These are phyloP conservation scores for Kitagawia praeruptora DNA, from an alignment of 129 eudicot species.

Conservation along the genomic window DNA sequence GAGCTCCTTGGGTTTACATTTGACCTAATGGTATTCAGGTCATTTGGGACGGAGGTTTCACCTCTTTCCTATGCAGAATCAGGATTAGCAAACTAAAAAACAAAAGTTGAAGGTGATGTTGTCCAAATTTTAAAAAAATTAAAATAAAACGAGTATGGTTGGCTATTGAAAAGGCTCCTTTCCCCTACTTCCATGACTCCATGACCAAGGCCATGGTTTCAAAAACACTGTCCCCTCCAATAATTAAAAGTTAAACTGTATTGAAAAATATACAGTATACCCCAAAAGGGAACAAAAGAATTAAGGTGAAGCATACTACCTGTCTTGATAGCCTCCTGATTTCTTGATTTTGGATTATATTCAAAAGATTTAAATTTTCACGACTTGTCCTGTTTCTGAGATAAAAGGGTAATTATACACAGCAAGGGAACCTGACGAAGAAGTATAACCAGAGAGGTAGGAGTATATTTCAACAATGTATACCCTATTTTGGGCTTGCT, in stretches of 20 bases:
- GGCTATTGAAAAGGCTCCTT: not conserved
- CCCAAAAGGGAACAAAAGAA: not conserved
- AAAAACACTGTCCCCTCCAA: not conserved
- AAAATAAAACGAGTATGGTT: not conserved
- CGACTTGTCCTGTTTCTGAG: constrained; percentile 54
- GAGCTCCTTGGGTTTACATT: too few relatives aligned
- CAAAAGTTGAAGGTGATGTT: too few relatives aligned
- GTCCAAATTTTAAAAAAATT: too few relatives aligned
- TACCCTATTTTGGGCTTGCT: too few relatives aligned
- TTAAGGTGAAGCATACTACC: constrained; percentile 32
- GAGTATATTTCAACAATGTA: not conserved
- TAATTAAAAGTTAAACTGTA: not conserved
- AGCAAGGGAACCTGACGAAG: not conserved
- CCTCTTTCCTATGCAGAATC: too few relatives aligned
- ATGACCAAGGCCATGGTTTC: not conserved
- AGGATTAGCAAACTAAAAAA: too few relatives aligned
- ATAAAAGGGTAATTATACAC: constrained; percentile 1
- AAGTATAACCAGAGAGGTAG: not conserved
- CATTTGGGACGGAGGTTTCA: too few relatives aligned
- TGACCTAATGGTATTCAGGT: too few relatives aligned
- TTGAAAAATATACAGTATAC: not conserved
- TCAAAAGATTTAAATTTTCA: constrained; percentile 80
- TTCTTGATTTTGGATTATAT: constrained; percentile 78
- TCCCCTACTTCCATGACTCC: not conserved
- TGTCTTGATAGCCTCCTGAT: constrained; percentile 80